A percentile compares a stretch with the other conserved stretches of the same genome.
phyloP scores from a whole-genome alignment of 2,329 filamentous ascomycete species.

The Ambrosiella cleistominuta region DNA sequence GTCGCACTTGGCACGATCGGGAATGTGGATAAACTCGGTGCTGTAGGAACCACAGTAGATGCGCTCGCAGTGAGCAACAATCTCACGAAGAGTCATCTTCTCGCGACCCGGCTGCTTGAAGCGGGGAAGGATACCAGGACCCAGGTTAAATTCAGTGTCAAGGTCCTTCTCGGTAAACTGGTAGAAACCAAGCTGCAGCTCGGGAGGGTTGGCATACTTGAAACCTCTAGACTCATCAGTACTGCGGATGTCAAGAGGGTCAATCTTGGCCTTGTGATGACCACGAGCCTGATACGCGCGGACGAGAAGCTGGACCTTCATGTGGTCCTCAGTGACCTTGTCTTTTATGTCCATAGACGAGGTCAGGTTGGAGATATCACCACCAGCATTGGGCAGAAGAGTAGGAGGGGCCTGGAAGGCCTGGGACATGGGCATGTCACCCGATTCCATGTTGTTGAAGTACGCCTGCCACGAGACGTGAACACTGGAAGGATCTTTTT shows the following conservation, averaged over 20 bases:
- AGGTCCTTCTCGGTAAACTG: conserved; percentile 89
- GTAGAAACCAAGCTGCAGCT: conserved; percentile 85
- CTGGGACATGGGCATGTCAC: conserved; percentile 93
- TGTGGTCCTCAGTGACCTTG: conserved; percentile 71
- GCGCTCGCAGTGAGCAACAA: conserved; percentile 79
- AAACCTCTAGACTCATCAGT: conserved; percentile 55
- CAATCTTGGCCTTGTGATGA: conserved; percentile 95
- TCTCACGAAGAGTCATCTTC: conserved; percentile 94
- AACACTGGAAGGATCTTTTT: conserved; percentile 77
- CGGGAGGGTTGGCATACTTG: conserved; percentile 74
- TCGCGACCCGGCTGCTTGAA: conserved; percentile 78
- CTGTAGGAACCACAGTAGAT: conserved; percentile 97
- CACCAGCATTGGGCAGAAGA: conserved; percentile 65
- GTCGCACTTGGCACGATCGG: conserved; percentile 91
- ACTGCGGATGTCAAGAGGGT: conserved; percentile 83
- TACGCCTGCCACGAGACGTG: conserved; percentile 98
- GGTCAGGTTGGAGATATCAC: conserved; percentile 56
- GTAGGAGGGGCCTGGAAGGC: conserved; percentile 93
- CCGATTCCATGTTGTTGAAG: conserved; percentile 98
- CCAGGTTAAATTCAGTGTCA: conserved; percentile 77
- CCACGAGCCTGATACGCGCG: conserved; percentile 95
- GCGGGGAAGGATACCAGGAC: conserved; percentile 83
- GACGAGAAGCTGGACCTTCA: conserved; percentile 94
- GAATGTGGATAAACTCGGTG: conserved; percentile 97
- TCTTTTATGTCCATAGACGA: conserved; percentile 54